These are phyloP conservation scores for Tribonema minus DNA, from an alignment of 108 stramenopile species.

Conservation along the genomic window DNA sequence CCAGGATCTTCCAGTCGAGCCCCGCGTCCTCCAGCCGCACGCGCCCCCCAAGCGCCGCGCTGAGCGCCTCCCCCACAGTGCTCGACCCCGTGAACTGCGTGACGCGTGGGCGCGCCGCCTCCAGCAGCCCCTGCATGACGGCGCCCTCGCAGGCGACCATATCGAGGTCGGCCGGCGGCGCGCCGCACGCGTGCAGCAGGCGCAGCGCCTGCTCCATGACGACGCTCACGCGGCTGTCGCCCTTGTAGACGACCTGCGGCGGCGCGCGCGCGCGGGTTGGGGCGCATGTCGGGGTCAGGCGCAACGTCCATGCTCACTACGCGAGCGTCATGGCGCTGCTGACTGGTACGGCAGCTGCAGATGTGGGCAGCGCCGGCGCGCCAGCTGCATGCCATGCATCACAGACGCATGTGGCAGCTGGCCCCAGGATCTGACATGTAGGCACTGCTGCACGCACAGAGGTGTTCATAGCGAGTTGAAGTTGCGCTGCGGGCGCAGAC, in stretches of 20 bases:
- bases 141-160: constrained; percentile 82
- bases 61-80: constrained; percentile 72
- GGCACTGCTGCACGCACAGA: too few relatives aligned
- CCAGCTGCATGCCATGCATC: too few relatives aligned
- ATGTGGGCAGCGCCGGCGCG: too few relatives aligned
- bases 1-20: constrained; percentile 89
- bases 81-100: constrained; percentile 96
- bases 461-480: too few relatives aligned
- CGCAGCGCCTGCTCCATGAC: constrained; percentile 92
- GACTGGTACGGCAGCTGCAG: not conserved
- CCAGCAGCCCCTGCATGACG: constrained; percentile 75
- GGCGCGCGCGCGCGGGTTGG: not conserved
- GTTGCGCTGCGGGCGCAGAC: too few relatives aligned
- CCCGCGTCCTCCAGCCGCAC: constrained; percentile 89
- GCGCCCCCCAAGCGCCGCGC: constrained; percentile 75
- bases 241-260: constrained; percentile 52
- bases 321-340: not conserved
- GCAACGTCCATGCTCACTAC: too few relatives aligned
- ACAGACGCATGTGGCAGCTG: too few relatives aligned
- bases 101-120: constrained; percentile 70
- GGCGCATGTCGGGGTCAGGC: not conserved
- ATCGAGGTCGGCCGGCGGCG: constrained; percentile 80
- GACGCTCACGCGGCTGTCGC: constrained; percentile 74
- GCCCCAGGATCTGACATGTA: too few relatives aligned
- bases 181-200: constrained; percentile 81